Evolutionary conservation across 2,329 filamentous ascomycete genomes (phyloP).

Genomic region (Penicillium sp.): DNA sequence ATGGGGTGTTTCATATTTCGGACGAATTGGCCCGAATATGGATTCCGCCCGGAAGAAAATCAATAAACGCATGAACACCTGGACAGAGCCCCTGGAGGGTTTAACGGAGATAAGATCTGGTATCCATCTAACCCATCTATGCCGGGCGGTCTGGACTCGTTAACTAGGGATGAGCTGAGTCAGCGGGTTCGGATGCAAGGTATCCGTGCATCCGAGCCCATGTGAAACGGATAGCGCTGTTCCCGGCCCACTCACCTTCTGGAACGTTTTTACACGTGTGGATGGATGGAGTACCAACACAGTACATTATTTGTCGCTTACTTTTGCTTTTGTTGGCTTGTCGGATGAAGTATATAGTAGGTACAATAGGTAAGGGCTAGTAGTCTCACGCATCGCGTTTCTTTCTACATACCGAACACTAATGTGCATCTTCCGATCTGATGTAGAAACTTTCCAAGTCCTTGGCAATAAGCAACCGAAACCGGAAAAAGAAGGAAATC

Average conservation of each 20-base stretch:
- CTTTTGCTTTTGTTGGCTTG: not conserved
- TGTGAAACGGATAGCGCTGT: not conserved
- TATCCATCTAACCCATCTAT: too few species aligned
- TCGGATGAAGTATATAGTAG: not conserved
- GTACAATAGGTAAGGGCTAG: not conserved
- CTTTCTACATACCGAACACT: not conserved
- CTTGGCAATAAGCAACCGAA: not conserved
- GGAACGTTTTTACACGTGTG: slow-evolving; percentile 1
- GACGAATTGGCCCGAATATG: slow-evolving; percentile 12
- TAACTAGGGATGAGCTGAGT: not conserved
- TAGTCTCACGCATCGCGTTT: not conserved
- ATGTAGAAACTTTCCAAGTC: not conserved
- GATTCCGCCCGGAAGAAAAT: not conserved
- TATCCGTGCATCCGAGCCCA: not conserved
- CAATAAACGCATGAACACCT: too few species aligned
- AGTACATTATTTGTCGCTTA: not conserved
- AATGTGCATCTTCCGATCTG: not conserved
- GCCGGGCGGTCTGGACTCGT: too few species aligned
- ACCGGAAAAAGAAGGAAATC: not conserved
- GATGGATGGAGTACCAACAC: not conserved
- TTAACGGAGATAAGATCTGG: not conserved
- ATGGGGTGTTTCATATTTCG: slow-evolving; percentile 16
- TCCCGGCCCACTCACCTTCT: not conserved
- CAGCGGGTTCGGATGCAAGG: not conserved
- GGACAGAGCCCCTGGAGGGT: too few species aligned